phyloP scores from a whole-genome alignment of 768 basidiomycete species.

The Termitomyces sp. region DNA sequence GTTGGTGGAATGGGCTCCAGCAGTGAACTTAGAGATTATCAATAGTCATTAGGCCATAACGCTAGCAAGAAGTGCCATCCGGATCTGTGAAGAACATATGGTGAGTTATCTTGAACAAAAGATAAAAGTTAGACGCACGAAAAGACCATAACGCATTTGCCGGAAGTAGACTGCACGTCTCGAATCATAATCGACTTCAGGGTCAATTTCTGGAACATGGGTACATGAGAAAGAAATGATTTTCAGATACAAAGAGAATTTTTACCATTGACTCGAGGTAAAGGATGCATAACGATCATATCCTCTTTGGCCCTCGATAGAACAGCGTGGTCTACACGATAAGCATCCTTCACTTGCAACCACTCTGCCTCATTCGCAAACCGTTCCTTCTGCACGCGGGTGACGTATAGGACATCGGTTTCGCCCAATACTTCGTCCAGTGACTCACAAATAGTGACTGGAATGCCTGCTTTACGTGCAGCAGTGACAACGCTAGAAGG shows the following conservation, averaged over 20 bases:
- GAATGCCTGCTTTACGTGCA: conserved; percentile 78
- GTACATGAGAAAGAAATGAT: conserved; percentile 7
- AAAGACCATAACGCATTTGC: conserved; percentile 97
- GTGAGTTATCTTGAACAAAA: background rate
- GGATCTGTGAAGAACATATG: conserved; percentile 37
- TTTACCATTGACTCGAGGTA: conserved; percentile 85
- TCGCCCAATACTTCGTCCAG: conserved; percentile 87
- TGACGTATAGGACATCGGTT: conserved; percentile 96
- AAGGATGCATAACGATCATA: conserved; percentile 99
- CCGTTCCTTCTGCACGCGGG: conserved; percentile 92
- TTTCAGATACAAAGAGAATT: background rate
- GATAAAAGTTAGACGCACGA: conserved; percentile 51
- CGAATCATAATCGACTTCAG: conserved; percentile 95
- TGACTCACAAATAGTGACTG: conserved; percentile 76
- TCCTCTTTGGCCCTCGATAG: conserved; percentile 91
- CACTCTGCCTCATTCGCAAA: conserved; percentile 80
- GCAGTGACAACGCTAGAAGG: conserved; percentile 77
- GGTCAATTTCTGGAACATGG: conserved; percentile 81
- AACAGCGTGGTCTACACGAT: conserved; percentile 90
- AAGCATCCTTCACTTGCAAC: conserved; percentile 86
- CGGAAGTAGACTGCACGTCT: conserved; percentile 95
- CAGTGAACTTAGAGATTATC: background rate
- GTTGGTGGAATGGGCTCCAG: background rate
- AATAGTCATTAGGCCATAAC: conserved; percentile 32
- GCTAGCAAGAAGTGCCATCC: conserved; percentile 76